Evolutionary conservation across 768 basidiomycete species (phyloP), one percentile per base, ranked within the genome.

Genomic region (Trametes coccinea): DNA sequence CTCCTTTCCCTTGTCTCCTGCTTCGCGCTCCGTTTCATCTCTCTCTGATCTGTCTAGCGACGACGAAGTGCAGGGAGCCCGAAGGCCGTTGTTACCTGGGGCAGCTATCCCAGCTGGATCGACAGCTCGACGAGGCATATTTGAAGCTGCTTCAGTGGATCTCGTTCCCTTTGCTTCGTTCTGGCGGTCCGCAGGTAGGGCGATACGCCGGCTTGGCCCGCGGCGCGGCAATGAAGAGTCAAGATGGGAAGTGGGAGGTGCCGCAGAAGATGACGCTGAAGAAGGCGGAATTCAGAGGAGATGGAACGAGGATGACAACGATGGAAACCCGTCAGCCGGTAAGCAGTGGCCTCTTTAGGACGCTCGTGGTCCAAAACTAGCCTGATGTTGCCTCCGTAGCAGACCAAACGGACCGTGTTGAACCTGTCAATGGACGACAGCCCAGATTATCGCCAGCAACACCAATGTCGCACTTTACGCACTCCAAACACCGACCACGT

Each of bases 41-140:
- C 52, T 58, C n/a, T 46, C 47, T 43, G 57, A 58, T 8, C 39
- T 53, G 31, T 67, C 68, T 11, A 64, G 46, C 45, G 48, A 52
- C 33, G 43, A 49, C 2, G 58, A 43, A 56, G 75, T 13, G 22
- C 22, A 22, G 22, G 1, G 22, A 2, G 39, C 76, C 41, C 74
- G 72, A 56, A 67, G 61, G 17, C 76, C 77, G 5, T 71, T 83
- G 5, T 72, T 82, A 9, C 80, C 83, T 0, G 62, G 60, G 43
- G 41, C 52, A 5, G 49, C 56, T 16, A 53, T 56, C 29, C 33
- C 13, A 0, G 34, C 33, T 0, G 16, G 27, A 6, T 16, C 39
- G 22, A 53, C 22, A 22, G 22, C 22, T 22, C 22, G 45, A 13
- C 47, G 37, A 8, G 56, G 61, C 6, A 17, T 69, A 13, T 57